phyloP scores from a whole-genome alignment of 2,329 filamentous ascomycete species.

The Talaromyces sp. region DNA sequence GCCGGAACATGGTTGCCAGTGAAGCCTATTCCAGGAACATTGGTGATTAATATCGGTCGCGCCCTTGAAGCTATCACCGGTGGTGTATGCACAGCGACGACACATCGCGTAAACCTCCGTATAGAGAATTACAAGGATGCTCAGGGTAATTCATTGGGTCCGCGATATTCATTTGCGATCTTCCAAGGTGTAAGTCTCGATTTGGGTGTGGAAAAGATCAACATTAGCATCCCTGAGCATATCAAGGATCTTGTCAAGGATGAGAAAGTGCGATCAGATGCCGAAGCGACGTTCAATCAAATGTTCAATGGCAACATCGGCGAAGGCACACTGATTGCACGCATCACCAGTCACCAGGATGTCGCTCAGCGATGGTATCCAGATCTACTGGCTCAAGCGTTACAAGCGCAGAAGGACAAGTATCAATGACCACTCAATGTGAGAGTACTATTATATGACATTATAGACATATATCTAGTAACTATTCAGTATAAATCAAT shows the following conservation, averaged over 20 bases:
- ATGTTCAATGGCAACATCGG: constrained; percentile 34
- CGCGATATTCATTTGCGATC: constrained; percentile 38
- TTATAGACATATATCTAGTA: not conserved
- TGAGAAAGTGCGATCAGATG: constrained; percentile 36
- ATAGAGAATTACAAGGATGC: constrained; percentile 30
- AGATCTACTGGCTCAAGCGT: constrained; percentile 31
- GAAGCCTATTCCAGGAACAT: constrained; percentile 44
- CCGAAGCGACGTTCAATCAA: constrained; percentile 38
- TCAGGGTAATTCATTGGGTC: constrained; percentile 28
- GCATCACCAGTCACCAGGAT: constrained; percentile 40
- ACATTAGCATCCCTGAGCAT: constrained; percentile 32
- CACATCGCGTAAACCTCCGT: constrained; percentile 35
- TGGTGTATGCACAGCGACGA: constrained; percentile 39
- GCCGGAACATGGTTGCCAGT: constrained; percentile 48
- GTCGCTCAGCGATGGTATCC: constrained; percentile 40
- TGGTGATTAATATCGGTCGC: constrained; percentile 52
- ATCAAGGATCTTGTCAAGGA: constrained; percentile 33
- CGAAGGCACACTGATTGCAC: constrained; percentile 36
- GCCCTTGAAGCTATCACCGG: constrained; percentile 37
- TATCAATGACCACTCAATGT: constrained; percentile 5
- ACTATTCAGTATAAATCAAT: not conserved
- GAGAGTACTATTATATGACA: not conserved
- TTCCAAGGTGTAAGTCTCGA: constrained; percentile 39
- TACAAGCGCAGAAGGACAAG: constrained; percentile 29
- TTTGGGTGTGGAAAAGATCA: constrained; percentile 31